Base-by-base conservation (phyloP, 2,329 filamentous ascomycete species). In the Neopestalotiopsis clavispora region DNA sequence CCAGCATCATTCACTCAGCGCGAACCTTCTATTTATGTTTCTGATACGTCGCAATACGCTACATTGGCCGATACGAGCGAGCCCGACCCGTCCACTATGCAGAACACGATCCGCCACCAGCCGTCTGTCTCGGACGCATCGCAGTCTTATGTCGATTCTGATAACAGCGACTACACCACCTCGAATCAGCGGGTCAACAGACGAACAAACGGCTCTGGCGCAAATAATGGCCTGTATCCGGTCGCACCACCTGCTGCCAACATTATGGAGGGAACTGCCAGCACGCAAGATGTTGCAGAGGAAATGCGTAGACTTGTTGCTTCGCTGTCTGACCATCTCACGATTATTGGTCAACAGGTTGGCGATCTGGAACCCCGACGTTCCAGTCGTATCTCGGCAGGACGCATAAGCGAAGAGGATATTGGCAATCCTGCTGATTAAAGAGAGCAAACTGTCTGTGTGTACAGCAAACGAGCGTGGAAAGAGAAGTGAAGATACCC, bases 11-110 rank as follows among this genome's bases (percentile, higher is more conserved):
- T 78, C 4, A 77, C 79, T 0, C 82, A 80, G 64, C 82, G 87
- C 45, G 85, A 87, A 70, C 45, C 45, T 0, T 89, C 86, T 3
- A 89, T 90, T 61, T 90, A 90, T 73, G 85, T 90, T 10, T 87
- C 87, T 1, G 88, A 90, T 70, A 87, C 89, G 69, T 87, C 85
- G 7, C 83, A 86, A 32, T 86, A 84, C 69, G 81, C 84, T 3
- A 68, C 74, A 6, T 76, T 76, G n/a, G 71, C 82, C 7, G 74
- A 72, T 49, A 72, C 71, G 61, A 17, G 71, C 14, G 78, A 75
- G 23, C 76, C 79, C 12, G 74, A 81, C 4, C 65, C 69, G 5
- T 42, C 67, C 66, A 57, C 5, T 49, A 59, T 72, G 42, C 67
- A 71, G 38, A 60, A 69, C 3, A 49, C 59, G 32, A 71, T 71